Base-by-base conservation (phyloP, 805 yeast species). In the Grigorovia jiainica region DNA sequence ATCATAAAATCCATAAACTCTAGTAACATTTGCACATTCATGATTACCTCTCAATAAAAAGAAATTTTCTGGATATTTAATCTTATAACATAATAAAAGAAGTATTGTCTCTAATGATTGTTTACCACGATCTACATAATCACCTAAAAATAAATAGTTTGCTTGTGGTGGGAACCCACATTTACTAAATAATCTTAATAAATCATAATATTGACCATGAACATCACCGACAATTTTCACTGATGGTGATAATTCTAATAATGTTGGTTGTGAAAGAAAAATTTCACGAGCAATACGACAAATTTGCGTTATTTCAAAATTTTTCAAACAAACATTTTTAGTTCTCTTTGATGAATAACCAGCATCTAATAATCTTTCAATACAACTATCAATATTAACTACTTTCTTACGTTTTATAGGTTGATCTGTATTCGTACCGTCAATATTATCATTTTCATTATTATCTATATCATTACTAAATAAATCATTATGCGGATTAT, bases 161-260 rank as follows among this genome's bases (percentile, higher is more conserved):
- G 95, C 77, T 49, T 82, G 75, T 2, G 97, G 97, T 4, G 98
- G 98, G 64, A 89, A 86, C 19, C 98, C 98, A 67, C 97, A 89
- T 66, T 87, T 82, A 43, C 94, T 86, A 64, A 90, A 86, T 44
- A 90, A 74, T 49, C 98, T 75, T 49, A 90, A 76, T 48, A 90
- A 71, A 64, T 90, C 98, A 40, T 83, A 82, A 59, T 81, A 90
- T 64, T 90, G 98, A 23, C 98, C 98, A 62, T 90, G 98, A 29
- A 90, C 95, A 58, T 90, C 98, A 36, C 90, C 90, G 8, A 82
- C 89, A 43, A 83, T 75, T 58, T 83, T 83, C 5, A 82, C 89
- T 0, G 90, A 87, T 0, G 90, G 61, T 11, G 84, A 76, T 45
- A 90, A 68, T 61, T 92, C 97, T 44, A 90, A 68, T 40, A 90